A percentile compares a stretch with the other conserved stretches of the same genome.
Evolutionary conservation across 1,284 basidiomycete species (phyloP).

Genomic region (Leucoagaricus sp.): DNA sequence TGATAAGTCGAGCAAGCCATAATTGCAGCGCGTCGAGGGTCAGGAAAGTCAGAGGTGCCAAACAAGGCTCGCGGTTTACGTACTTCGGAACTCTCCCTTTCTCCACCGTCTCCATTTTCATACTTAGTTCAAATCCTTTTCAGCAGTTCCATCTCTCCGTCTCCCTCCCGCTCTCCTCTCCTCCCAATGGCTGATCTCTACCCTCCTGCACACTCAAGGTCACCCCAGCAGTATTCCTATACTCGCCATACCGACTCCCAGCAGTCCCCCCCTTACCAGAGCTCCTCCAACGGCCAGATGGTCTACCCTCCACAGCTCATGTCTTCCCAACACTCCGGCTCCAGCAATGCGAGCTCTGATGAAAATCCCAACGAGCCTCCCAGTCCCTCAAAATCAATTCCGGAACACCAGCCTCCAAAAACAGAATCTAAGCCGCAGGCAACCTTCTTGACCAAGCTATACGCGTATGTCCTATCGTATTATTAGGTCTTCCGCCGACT

Average conservation of each 20-base stretch:
- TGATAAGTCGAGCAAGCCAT: conserved; percentile 6
- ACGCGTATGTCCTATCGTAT: conserved; percentile 62
- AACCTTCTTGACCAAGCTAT: conserved; percentile 90
- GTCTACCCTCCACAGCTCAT: conserved; percentile 49
- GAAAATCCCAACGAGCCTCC: conserved; percentile 51
- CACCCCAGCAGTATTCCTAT: conserved; percentile 30
- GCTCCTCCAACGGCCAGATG: conserved; percentile 24
- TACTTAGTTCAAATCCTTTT: conserved; percentile 34
- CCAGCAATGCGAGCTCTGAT: conserved; percentile 49
- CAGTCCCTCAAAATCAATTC: conserved; percentile 43
- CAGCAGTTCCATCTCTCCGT: conserved; percentile 12
- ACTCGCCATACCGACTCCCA: conserved; percentile 37
- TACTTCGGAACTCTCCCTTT: conserved; percentile 43
- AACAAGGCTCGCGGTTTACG: conserved; percentile 36
- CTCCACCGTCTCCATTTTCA: conserved; percentile 40
- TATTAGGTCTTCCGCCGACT: background rate
- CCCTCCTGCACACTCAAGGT: conserved; percentile 54
- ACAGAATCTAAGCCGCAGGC: conserved; percentile 78
- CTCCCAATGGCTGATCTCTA: conserved; percentile 68
- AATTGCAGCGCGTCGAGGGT: conserved; percentile 5
- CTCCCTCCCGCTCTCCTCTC: conserved; percentile 16
- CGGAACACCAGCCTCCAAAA: conserved; percentile 53
- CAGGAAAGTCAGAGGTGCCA: conserved; percentile 23
- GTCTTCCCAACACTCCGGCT: conserved; percentile 39
- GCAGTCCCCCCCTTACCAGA: conserved; percentile 34